Conservation (phyloP, 2,329 filamentous ascomycete genomes). For the Colletotrichum sp. region DNA sequence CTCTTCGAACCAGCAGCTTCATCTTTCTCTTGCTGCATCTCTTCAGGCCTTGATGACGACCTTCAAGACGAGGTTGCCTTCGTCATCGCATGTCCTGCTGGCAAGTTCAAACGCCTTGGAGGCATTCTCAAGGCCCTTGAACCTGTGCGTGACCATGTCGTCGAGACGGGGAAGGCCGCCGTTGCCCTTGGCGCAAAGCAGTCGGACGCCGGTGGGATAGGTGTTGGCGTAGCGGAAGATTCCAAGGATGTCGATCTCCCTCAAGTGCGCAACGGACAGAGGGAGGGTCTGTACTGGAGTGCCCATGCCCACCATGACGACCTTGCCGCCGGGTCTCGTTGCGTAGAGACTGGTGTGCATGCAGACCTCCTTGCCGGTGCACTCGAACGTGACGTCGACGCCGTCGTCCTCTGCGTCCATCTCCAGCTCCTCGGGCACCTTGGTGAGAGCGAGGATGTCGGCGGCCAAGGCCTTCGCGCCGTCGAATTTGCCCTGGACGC, state of each 20-base stretch:
- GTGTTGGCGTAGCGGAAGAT: conserved; percentile 79
- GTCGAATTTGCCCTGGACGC: conserved; percentile 56
- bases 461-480: conserved; percentile 53
- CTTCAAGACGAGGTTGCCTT: conserved; percentile 74
- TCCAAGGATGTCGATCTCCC: conserved; percentile 80
- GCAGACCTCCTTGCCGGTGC: conserved; percentile 77
- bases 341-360: conserved; percentile 79
- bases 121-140: conserved; percentile 67
- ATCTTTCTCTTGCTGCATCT: background rate
- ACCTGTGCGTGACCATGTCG: conserved; percentile 76
- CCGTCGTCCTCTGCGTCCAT: conserved; percentile 62
- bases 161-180: conserved; percentile 65
- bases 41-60: conserved; percentile 66
- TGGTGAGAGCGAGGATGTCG: conserved; percentile 52
- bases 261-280: conserved; percentile 72
- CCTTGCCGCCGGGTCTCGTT: conserved; percentile 71
- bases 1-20: background rate
- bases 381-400: conserved; percentile 76
- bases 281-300: conserved; percentile 78
- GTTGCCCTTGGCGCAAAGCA: conserved; percentile 54
- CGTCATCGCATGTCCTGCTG: conserved; percentile 68
- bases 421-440: conserved; percentile 28
- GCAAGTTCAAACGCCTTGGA: conserved; percentile 74
- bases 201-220: conserved; percentile 71
- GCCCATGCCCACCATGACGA: conserved; percentile 83